Base-by-base conservation (phyloP, 2,329 filamentous ascomycete genomes). In the Hortaea sp. region DNA sequence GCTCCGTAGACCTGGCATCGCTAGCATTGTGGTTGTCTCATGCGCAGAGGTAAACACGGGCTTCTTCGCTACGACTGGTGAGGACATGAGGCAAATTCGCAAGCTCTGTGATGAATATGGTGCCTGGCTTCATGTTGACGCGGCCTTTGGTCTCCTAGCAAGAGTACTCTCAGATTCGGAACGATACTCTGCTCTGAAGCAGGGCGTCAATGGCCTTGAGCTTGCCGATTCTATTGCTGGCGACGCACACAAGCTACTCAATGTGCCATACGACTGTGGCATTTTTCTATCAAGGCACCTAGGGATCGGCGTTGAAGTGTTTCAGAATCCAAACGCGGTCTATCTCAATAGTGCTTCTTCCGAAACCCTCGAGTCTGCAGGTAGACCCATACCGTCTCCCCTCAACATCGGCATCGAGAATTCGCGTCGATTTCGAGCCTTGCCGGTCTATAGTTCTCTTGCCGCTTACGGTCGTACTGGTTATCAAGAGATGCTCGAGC, bases 11-110 rank as follows among this genome's bases (percentile, higher is more conserved):
- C 44, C 49, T 4, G 43, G 47, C 2, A 73, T 77, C 9, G 84
- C 76, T n/a, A 84, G 76, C 42, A 86, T 95, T 50, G 78, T 95
- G 34, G 80, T 76, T 4, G 68, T 95, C n/a, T 89, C 87, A 38
- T 85, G 83, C 5, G 86, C 86, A 1, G 90, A 97, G 66, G 87
- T 95, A 29, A 95, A 97, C 57, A 94, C 88, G 0, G 88, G 89
- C 0, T 73, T 81, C 5, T 95, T 88, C 62, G 83, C 86, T 29
- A 85, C 74, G 30, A 66, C 67, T 1, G 77, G 70, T 1, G 70
- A 73, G 4, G 79, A 88, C 50, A 81, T 81, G 65, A 58, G 66
- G 45, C 70, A 71, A 46, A 66, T 95, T 34, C 76, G 89, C 49
- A 66, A 70, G 4, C 61, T 95, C 35, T 88, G 85, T 39, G 82